Conservation (phyloP, 768 basidiomycete species). For the Tremella mesenterica region DNA sequence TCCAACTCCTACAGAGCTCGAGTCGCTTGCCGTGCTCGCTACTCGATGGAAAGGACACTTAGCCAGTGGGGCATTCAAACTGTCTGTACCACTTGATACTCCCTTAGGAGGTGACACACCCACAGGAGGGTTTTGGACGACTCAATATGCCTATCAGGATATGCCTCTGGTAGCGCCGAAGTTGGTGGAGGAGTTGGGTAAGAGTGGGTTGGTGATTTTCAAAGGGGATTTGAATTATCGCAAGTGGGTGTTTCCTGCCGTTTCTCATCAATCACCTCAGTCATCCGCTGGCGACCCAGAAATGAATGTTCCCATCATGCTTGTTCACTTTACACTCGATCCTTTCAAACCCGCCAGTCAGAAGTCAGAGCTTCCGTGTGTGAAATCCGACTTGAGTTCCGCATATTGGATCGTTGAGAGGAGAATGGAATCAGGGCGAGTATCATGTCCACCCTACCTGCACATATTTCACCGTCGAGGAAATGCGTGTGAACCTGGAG, state of each 20-base stretch:
- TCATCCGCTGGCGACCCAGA: too few relatives aligned
- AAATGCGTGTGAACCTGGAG: too few relatives aligned
- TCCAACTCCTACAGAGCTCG: constrained; percentile 32
- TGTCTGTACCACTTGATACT: constrained; percentile 60
- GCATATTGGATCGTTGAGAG: too few relatives aligned
- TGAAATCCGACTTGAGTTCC: too few relatives aligned
- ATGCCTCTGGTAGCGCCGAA: constrained; percentile 41
- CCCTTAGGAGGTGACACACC: constrained; percentile 52
- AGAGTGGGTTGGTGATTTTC: constrained; percentile 39
- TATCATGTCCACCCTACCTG: too few relatives aligned
- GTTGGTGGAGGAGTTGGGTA: constrained; percentile 49
- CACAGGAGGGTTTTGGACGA: constrained; percentile 42
- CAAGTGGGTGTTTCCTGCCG: constrained; percentile 59
- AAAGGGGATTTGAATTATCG: constrained; percentile 65
- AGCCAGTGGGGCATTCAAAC: constrained; percentile 58
- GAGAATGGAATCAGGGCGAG: too few relatives aligned
- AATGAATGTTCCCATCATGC: not conserved
- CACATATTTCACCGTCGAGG: too few relatives aligned
- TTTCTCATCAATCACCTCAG: too few relatives aligned
- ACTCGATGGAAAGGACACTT: constrained; percentile 66
- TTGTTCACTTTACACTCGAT: too few relatives aligned
- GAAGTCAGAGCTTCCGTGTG: too few relatives aligned
- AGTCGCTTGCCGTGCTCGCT: constrained; percentile 53
- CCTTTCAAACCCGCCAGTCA: too few relatives aligned
- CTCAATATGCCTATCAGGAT: constrained; percentile 41